Conservation (phyloP, 1,139 yeast species). For the Zygosaccharomyces sapae region DNA sequence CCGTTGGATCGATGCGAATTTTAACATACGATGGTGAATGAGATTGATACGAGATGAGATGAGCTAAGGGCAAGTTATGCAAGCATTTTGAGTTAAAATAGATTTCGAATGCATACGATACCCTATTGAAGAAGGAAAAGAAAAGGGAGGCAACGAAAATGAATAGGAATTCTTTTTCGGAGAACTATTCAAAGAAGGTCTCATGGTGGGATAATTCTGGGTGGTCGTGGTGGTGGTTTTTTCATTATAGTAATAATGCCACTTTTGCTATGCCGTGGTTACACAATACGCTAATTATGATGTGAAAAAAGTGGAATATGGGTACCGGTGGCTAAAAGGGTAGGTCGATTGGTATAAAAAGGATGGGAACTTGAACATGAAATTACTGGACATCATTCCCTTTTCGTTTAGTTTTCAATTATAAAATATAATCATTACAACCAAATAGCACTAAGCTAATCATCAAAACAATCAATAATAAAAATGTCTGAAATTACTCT, state of each 20-base stretch:
- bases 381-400: no score
- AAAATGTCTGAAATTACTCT: conserved; percentile 46
- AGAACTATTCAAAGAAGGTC: no score
- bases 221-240: background rate
- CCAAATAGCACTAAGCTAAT: no score
- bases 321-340: background rate
- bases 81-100: background rate
- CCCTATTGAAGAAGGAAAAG: background rate
- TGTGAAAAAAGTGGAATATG: background rate
- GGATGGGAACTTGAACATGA: conserved; percentile 2
- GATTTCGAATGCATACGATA: background rate
- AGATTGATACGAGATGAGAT: no score
- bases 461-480: no score
- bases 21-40: conserved; percentile 4
- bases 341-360: background rate
- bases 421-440: no score
- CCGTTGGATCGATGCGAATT: conserved; percentile 1
- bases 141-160: background rate
- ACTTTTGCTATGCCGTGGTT: conserved; percentile 6
- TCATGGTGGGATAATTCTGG: background rate
- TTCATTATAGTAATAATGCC: background rate
- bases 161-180: no score
- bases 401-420: no score
- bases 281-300: background rate
- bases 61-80: background rate